Percentiles rank a stretch among this genome's conserved stretches.
These are phyloP conservation scores for Aspergillus kassunensis DNA, from an alignment of 495 filamentous ascomycete genomes.

Conservation along the genomic window DNA sequence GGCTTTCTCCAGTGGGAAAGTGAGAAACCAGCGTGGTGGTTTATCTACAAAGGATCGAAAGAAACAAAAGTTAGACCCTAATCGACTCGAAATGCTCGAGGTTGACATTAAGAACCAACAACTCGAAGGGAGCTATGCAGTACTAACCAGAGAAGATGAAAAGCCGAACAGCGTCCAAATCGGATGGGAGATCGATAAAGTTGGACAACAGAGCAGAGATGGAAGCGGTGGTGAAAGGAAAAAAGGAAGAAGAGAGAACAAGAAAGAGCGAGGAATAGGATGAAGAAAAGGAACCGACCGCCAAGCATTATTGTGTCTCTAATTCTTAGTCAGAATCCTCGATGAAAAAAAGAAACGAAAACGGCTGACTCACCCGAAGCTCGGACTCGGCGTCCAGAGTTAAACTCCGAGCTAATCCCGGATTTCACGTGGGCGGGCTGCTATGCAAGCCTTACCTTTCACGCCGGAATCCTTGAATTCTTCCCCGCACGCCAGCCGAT, in stretches of 20 bases:
- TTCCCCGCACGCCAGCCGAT: slow-evolving; percentile 3
- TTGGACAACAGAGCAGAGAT: slow-evolving; percentile 3
- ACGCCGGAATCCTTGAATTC: not conserved
- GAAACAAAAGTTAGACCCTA: slow-evolving; percentile 25
- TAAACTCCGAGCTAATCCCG: not conserved
- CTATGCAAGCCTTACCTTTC: not conserved
- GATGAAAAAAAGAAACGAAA: slow-evolving; percentile 9
- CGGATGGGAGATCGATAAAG: slow-evolving; percentile 13
- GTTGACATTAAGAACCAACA: no score
- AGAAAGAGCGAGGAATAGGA: slow-evolving; percentile 10
- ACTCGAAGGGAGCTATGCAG: slow-evolving; percentile 13
- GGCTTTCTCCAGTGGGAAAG: slow-evolving; percentile 37
- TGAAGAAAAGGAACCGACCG: slow-evolving; percentile 16
- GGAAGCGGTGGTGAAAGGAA: slow-evolving; percentile 13
- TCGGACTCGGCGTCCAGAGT: no score
- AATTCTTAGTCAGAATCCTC: slow-evolving; percentile 6
- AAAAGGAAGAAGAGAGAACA: slow-evolving; percentile 8
- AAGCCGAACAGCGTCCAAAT: slow-evolving; percentile 12
- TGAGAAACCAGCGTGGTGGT: slow-evolving; percentile 36
- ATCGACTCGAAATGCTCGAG: no score
- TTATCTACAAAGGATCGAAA: slow-evolving; percentile 17
- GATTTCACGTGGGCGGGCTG: no score
- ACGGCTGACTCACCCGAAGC: no score
- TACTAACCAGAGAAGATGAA: slow-evolving; percentile 22
- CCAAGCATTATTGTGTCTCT: slow-evolving; percentile 7